A percentile compares a stretch with the other conserved stretches of the same genome.
These are phyloP conservation scores for Colletotrichum phormii DNA, from an alignment of 2,329 filamentous ascomycete species.

Conservation along the genomic window DNA sequence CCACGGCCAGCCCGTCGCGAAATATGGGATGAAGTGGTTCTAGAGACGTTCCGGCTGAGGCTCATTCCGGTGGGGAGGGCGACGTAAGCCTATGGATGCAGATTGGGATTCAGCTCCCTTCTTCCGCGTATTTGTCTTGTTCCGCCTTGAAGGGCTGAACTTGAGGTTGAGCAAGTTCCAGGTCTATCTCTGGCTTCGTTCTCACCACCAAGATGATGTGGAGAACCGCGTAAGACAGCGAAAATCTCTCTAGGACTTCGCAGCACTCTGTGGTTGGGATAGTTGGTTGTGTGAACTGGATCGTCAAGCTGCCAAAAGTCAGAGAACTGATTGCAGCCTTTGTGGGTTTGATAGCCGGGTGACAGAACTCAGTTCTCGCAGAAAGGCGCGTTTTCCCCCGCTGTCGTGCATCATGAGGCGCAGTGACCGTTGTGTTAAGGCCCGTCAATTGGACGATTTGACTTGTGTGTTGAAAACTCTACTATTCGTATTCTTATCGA, in stretches of 20 bases:
- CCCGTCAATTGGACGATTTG: background rate
- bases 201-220: background rate
- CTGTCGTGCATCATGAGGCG: background rate
- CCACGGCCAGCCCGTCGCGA: background rate
- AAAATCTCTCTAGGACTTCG: no score
- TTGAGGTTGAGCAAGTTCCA: background rate
- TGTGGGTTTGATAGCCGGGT: background rate
- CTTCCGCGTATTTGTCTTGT: background rate
- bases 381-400: background rate
- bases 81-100: background rate
- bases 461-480: background rate
- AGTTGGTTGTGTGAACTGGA: background rate
- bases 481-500: background rate
- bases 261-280: background rate
- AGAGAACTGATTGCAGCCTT: background rate
- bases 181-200: background rate
- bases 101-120: background rate
- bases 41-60: background rate
- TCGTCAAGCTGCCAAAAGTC: background rate
- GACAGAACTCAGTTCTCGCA: background rate
- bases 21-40: conserved; percentile 4
- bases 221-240: no score
- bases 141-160: background rate
- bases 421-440: background rate
- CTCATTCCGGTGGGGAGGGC: background rate